phyloP scores from a whole-genome alignment of 73 alveolate genomes.

The Paramecium tetraurelia region DNA sequence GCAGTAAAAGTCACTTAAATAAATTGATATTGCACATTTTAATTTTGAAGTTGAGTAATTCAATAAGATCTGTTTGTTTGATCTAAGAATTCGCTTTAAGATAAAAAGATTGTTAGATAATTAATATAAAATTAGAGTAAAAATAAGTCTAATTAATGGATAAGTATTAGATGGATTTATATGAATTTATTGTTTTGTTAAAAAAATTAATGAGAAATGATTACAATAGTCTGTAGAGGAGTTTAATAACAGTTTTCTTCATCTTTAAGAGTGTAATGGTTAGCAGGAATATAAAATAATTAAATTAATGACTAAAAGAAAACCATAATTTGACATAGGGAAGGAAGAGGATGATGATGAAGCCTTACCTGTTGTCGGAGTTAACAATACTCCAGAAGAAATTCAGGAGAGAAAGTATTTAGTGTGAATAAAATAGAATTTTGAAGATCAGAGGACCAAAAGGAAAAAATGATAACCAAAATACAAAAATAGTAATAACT shows the following conservation, averaged over 20 bases:
- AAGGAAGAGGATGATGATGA: not conserved
- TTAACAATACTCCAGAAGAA: not conserved
- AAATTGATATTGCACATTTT: too few relatives aligned
- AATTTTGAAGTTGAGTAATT: too few relatives aligned
- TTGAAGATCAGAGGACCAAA: not conserved
- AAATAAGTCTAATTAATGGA: too few relatives aligned
- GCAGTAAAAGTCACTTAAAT: not conserved
- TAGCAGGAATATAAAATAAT: not conserved
- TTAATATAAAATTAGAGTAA: not conserved
- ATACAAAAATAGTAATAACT: not conserved
- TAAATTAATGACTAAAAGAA: not conserved
- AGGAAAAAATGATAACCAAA: not conserved
- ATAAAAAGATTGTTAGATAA: not conserved
- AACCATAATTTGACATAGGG: not conserved
- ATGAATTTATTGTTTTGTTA: not conserved
- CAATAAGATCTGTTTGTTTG: not conserved
- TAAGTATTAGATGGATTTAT: not conserved
- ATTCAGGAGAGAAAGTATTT: not conserved
- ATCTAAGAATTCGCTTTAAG: not conserved
- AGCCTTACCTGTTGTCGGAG: not conserved
- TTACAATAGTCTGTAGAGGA: not conserved
- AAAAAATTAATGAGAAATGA: too few relatives aligned
- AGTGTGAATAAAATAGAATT: not conserved
- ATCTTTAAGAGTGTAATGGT: not conserved
- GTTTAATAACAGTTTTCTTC: not conserved